phyloP scores from a whole-genome alignment of 768 basidiomycete species.

The Kwoniella dendrophila region DNA sequence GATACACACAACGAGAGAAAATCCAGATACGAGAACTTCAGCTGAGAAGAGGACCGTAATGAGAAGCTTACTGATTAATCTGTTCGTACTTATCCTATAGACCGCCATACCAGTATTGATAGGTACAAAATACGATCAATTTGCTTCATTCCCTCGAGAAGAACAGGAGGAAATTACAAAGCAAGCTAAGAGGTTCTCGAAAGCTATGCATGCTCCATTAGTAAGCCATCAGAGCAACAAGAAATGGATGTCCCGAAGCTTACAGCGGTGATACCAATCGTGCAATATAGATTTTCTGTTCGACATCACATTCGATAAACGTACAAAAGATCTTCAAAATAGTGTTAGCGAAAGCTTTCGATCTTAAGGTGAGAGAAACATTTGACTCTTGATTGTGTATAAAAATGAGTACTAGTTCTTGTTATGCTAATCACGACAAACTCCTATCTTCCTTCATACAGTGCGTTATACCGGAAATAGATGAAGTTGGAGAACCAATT shows the following conservation, averaged over 20 bases:
- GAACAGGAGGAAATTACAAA: constrained; percentile 99
- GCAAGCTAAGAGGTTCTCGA: constrained; percentile 97
- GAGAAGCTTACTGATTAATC: neutral
- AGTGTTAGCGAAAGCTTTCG: constrained; percentile 69
- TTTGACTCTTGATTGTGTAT: neutral
- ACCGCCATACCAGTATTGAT: constrained; percentile 98
- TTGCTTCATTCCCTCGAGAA: constrained; percentile 90
- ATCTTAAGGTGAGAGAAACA: constrained; percentile 64
- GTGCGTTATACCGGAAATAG: constrained; percentile 97
- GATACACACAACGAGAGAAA: too few relatives aligned
- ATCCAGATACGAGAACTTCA: neutral
- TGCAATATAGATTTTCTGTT: constrained; percentile 79
- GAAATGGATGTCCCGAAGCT: neutral
- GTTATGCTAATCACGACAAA: neutral
- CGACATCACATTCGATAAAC: constrained; percentile 97
- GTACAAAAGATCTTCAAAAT: constrained; percentile 82
- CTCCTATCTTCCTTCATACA: constrained; percentile 58
- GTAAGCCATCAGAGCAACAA: constrained; percentile 29
- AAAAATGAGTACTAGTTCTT: neutral
- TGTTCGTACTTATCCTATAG: constrained; percentile 58
- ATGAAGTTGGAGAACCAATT: constrained; percentile 93
- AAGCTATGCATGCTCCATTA: constrained; percentile 98
- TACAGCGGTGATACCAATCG: neutral
- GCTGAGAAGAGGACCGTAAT: neutral
- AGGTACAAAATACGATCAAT: constrained; percentile 97